Evolutionary conservation across 2,329 filamentous ascomycete genomes (phyloP), one percentile per base, ranked within the genome.

Genomic region (Monilinia vaccinii-corymbosi): DNA sequence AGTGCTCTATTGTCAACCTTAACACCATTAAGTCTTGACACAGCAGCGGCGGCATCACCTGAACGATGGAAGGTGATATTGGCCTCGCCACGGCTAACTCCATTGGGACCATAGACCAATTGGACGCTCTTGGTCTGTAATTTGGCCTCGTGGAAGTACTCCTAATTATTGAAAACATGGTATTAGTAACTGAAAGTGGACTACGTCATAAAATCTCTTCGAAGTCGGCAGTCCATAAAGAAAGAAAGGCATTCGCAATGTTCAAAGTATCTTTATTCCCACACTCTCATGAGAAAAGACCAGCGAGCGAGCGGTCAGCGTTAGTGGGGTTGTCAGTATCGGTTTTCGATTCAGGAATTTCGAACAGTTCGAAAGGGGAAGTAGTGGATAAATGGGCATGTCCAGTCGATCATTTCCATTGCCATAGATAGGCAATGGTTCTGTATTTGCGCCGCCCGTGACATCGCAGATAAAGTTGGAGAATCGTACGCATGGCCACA

Each of bases 71-170:
- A 99, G 65, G 86, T 86, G 69, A 99, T 88, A 58, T 91, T 94
- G 69, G 92, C 92, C 72, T 93, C 90, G 67, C 94, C 94, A 72
- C 91, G 89, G 81, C 92, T 97, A 68, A 86, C 84, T 65, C 93
- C 93, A 73, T 89, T 91, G 65, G 93, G 90, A 70, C 93, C 94
- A 77, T 99, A 99, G 56, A 89, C 91, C 70, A 99, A 81, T 69
- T 94, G 86, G 65, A 95, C 51, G n/a, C 28, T 44, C 42, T 60
- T 56, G 34, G 52, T 48, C 44, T 48, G 34, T 14, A 56, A 23
- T 23, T 42, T 38, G 70, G 89, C 88, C 72, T 90, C 87, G 72
- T 81, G 78, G 75, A 99, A 97, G 77, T 97, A 99, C 79, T 99
- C 94, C 94, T 99, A 91, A 78, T 76, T 76, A 75, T 76, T 75